Conservation (phyloP, 2,329 filamentous ascomycete genomes). For the Boeremia exigua region DNA sequence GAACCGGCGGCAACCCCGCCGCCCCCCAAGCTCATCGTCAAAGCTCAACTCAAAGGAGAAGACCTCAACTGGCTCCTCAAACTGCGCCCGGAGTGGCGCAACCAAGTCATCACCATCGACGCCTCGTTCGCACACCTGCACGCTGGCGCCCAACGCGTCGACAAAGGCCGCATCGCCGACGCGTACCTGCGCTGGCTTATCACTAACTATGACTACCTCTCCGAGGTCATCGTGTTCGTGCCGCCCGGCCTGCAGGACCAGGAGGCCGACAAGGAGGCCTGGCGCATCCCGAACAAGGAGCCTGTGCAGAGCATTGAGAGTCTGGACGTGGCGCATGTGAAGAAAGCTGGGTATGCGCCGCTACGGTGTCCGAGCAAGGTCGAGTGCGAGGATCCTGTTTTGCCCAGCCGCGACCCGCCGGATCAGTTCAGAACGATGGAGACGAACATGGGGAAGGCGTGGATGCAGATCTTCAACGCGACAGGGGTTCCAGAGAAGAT, state of each 20-base stretch:
- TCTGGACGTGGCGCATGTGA: slow-evolving; percentile 47
- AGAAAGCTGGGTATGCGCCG: slow-evolving; percentile 49
- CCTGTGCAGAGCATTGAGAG: slow-evolving; percentile 19
- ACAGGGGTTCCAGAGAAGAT: slow-evolving; percentile 48
- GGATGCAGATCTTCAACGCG: slow-evolving; percentile 53
- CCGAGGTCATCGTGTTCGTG: slow-evolving; percentile 28
- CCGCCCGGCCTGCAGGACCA: slow-evolving; percentile 10
- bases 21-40: slow-evolving; percentile 18
- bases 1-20: slow-evolving; percentile 1
- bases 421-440: slow-evolving; percentile 34
- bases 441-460: slow-evolving; percentile 42
- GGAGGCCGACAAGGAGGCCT: neutral
- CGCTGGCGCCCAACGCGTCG: slow-evolving; percentile 4
- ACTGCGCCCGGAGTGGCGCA: slow-evolving; percentile 45
- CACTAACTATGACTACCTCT: slow-evolving; percentile 30
- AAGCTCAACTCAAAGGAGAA: slow-evolving; percentile 19
- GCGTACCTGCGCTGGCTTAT: slow-evolving; percentile 36
- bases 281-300: neutral
- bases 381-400: slow-evolving; percentile 46
- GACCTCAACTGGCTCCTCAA: slow-evolving; percentile 23
- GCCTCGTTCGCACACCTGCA: slow-evolving; percentile 19
- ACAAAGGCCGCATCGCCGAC: slow-evolving; percentile 31
- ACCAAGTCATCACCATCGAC: slow-evolving; percentile 45
- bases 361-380: slow-evolving; percentile 47
- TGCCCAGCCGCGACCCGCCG: slow-evolving; percentile 35